Evolutionary conservation across 2,329 filamentous ascomycete species (phyloP).

Genomic region (Lachnellula occidentalis): DNA sequence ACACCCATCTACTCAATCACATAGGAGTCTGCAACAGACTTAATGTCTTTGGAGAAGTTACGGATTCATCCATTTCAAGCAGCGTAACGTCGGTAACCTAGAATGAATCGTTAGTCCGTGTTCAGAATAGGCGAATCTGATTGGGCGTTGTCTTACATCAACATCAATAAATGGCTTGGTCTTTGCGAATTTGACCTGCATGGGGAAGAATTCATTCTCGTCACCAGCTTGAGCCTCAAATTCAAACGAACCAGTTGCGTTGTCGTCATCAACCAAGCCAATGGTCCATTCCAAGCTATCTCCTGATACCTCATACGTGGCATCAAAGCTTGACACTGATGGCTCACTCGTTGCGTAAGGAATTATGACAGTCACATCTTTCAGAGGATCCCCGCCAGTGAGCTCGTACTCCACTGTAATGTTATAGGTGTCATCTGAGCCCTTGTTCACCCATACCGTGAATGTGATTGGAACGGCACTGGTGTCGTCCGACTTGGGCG

Average conservation of each 20-base stretch:
- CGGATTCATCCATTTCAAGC: constrained; percentile 69
- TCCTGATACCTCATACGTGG: constrained; percentile 87
- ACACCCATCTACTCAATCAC: constrained; percentile 57
- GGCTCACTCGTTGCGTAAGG: constrained; percentile 84
- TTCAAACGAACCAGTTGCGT: constrained; percentile 82
- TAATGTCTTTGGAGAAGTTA: constrained; percentile 76
- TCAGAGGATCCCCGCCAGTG: constrained; percentile 70
- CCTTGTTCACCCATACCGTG: constrained; percentile 95
- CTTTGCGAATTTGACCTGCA: constrained; percentile 87
- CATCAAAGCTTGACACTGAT: constrained; percentile 86
- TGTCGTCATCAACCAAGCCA: constrained; percentile 76
- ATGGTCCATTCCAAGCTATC: constrained; percentile 94
- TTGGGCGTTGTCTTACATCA: constrained; percentile 61
- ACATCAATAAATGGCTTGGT: constrained; percentile 82
- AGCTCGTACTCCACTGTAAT: constrained; percentile 96
- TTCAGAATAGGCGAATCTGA: constrained; percentile 3
- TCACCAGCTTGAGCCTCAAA: constrained; percentile 86
- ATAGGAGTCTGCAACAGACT: constrained; percentile 70
- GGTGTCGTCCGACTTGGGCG: constrained; percentile 73
- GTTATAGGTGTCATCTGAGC: constrained; percentile 71
- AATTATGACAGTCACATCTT: constrained; percentile 81
- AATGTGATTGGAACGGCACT: constrained; percentile 88
- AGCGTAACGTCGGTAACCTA: constrained; percentile 66
- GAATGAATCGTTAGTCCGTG: constrained; percentile 24
- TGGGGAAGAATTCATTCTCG: constrained; percentile 96